Percentiles rank a stretch among this genome's conserved stretches.
Evolutionary conservation across 192 early-diverging fungal genomes (phyloP).

Genomic region (Podila epigama): DNA sequence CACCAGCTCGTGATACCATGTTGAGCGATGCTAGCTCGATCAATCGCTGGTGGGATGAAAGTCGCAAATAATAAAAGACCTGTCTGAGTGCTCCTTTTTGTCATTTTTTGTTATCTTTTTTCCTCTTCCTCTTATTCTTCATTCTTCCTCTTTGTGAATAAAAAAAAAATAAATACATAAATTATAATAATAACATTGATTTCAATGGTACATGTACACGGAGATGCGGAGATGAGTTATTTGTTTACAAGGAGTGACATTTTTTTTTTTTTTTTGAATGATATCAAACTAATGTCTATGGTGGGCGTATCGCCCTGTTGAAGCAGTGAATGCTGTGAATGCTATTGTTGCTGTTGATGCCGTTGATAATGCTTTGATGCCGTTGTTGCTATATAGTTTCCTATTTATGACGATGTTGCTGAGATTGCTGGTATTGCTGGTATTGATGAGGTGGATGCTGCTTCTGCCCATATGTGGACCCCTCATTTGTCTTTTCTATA

Average conservation of each 20-base stretch:
- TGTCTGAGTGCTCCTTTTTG: neutral
- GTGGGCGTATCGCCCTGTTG: no score
- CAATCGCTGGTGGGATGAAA: constrained; percentile 49
- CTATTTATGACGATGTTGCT: no score
- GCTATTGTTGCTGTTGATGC: neutral
- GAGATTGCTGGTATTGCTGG: neutral
- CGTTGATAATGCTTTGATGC: no score
- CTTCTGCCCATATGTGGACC: neutral
- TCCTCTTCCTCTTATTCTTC: neutral
- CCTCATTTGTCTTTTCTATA: neutral
- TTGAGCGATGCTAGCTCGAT: constrained; percentile 49
- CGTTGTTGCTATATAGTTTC: no score
- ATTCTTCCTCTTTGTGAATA: neutral
- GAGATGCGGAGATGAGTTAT: no score
- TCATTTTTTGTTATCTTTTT: neutral
- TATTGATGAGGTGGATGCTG: neutral
- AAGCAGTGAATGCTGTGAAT: neutral
- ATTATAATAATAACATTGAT: neutral
- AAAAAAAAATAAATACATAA: constrained; percentile 3
- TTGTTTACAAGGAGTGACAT: no score
- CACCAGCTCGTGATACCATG: constrained; percentile 38
- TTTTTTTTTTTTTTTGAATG: no score
- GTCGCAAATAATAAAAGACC: constrained; percentile 1
- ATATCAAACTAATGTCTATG: no score
- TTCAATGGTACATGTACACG: no score